Percentiles rank a stretch among this genome's conserved stretches.
These are phyloP conservation scores for Cladosporium halotolerans DNA, from an alignment of 2,329 filamentous ascomycete genomes.

Conservation along the genomic window DNA sequence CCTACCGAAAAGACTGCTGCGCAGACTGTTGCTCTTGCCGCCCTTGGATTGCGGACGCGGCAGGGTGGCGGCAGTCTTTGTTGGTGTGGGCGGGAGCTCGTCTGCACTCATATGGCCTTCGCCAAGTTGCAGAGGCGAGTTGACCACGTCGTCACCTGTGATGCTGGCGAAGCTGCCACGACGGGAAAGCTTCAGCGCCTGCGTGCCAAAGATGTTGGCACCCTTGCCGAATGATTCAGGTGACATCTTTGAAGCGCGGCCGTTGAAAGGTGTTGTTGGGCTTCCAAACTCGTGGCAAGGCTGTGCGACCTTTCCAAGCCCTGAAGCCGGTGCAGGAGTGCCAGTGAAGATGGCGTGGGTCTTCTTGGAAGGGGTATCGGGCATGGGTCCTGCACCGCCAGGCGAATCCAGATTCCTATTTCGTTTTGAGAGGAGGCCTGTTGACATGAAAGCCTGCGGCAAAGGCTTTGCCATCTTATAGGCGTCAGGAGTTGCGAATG, in stretches of 20 bases:
- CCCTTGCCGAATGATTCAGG: slow-evolving; percentile 62
- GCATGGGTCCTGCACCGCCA: slow-evolving; percentile 60
- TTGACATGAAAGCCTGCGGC: slow-evolving; percentile 85
- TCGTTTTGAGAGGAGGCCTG: slow-evolving; percentile 89
- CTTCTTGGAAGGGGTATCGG: slow-evolving; percentile 95
- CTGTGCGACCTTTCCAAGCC: slow-evolving; percentile 54
- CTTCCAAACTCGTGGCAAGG: slow-evolving; percentile 68
- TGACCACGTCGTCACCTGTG: slow-evolving; percentile 66
- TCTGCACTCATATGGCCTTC: slow-evolving; percentile 57
- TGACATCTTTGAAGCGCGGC: slow-evolving; percentile 54
- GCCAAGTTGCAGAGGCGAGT: slow-evolving; percentile 49
- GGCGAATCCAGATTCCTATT: slow-evolving; percentile 69
- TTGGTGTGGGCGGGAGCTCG: slow-evolving; percentile 89
- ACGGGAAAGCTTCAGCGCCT: slow-evolving; percentile 44
- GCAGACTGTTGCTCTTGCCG: slow-evolving; percentile 46
- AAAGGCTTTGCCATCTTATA: slow-evolving; percentile 73
- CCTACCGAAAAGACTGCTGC: slow-evolving; percentile 45
- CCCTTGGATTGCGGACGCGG: slow-evolving; percentile 37
- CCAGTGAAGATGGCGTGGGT: slow-evolving; percentile 41
- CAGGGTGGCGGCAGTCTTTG: slow-evolving; percentile 54
- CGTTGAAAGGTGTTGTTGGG: slow-evolving; percentile 75
- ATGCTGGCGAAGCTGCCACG: slow-evolving; percentile 72
- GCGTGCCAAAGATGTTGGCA: slow-evolving; percentile 56
- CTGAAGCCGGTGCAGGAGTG: slow-evolving; percentile 49
- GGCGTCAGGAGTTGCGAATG: slow-evolving; percentile 65